Base-by-base conservation (phyloP, 345 rosid species). In the Nephelium lappaceum region DNA sequence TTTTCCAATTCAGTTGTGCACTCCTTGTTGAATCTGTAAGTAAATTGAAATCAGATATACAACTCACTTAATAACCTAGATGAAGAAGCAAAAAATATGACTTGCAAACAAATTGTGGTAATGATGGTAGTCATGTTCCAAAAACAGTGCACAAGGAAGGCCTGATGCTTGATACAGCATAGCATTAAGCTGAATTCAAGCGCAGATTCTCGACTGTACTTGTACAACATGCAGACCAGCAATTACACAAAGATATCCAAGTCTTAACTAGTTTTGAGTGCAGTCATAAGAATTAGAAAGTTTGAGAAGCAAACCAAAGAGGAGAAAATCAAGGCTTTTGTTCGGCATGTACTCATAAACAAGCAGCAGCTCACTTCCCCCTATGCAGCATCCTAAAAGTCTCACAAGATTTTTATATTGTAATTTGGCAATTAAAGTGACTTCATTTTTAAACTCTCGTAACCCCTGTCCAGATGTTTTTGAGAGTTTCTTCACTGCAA, bases 361-460 rank as follows among this genome's bases (percentile, higher is more conserved):
- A 18, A 78, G 72, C n/a, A 78, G 45, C 24, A 42, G 51, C 39
- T 78, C 81, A 3, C 72, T 47, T 21, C 66, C 38, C 71, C 72
- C 77, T 19, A 78, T 41, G 72, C 81, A 79, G 7, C 66, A 79
- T 0, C 81, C 81, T 11, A 78, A 3, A 24, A 71, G 81, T 39
- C 71, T 64, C 0, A 71, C 76, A 6, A 78, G 81, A 63, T 78
- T 78, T 21, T 58, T 58, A 14, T 78, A 76, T 14, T 78, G 80
- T 61, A 78, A 55, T 49, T n/a, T 78, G 9, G 71, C 53, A 62
- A 78, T 71, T 5, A 71, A 63, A 7, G 16, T 63, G 19, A 71
- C 71, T 78, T 84, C 80, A 25, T 78, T 81, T 79, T 74, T 74
- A 43, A 55, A 81, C 38, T 81, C 82, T 0, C 81, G 74, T 51